phyloP scores from a whole-genome alignment of 2,329 filamentous ascomycete genomes.

The Elsinoe batatas region DNA sequence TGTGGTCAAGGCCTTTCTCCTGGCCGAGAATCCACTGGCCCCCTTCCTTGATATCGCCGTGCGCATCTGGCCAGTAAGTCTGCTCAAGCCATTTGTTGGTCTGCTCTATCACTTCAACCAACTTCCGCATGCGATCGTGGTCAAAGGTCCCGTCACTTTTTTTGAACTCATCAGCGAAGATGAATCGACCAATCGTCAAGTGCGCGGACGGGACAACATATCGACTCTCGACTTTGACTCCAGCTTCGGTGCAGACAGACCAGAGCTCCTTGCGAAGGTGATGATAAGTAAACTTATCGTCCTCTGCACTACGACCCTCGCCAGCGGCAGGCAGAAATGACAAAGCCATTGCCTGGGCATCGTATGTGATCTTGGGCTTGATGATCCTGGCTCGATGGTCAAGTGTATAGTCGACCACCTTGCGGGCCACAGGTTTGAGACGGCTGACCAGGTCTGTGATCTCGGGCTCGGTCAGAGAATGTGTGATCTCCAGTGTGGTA shows the following conservation, averaged over 20 bases:
- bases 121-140: slow-evolving; percentile 48
- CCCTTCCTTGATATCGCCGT: slow-evolving; percentile 32
- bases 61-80: slow-evolving; percentile 55
- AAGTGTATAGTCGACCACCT: slow-evolving; percentile 57
- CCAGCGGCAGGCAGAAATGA: slow-evolving; percentile 70
- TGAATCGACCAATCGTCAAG: slow-evolving; percentile 75
- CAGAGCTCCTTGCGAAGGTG: slow-evolving; percentile 77
- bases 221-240: slow-evolving; percentile 62
- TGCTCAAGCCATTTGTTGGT: slow-evolving; percentile 66
- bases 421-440: slow-evolving; percentile 46
- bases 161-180: slow-evolving; percentile 52
- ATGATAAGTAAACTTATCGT: slow-evolving; percentile 74
- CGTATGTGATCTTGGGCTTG: slow-evolving; percentile 74
- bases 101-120: slow-evolving; percentile 61
- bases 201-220: slow-evolving; percentile 88
- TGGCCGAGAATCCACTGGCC: slow-evolving; percentile 84
- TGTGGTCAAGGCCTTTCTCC: slow-evolving; percentile 67
- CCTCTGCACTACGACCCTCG: slow-evolving; percentile 40
- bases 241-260: slow-evolving; percentile 48
- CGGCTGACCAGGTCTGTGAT: slow-evolving; percentile 52
- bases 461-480: slow-evolving; percentile 61
- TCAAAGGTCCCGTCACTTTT: slow-evolving; percentile 34
- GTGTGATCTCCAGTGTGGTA: slow-evolving; percentile 75
- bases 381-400: slow-evolving; percentile 63
- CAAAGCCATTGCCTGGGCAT: slow-evolving; percentile 73